Percentiles rank a stretch among this genome's conserved stretches.
Conservation (phyloP, 768 basidiomycete genomes). For the Pisolithus marmoratus region DNA sequence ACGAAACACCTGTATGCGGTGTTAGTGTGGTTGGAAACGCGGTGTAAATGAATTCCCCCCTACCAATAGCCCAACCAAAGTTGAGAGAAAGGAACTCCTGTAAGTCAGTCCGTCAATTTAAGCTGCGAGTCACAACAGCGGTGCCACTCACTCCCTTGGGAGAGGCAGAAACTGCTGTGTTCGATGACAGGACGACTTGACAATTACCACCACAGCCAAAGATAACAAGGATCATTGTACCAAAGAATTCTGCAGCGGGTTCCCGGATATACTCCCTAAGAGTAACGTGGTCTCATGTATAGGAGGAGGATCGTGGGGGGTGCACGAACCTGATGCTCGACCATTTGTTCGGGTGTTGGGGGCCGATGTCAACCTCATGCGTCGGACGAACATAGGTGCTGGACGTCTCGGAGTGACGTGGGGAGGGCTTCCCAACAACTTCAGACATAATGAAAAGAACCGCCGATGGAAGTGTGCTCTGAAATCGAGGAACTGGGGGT, state of each 20-base stretch:
- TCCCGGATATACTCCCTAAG: constrained; percentile 45
- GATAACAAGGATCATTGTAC: constrained; percentile 51
- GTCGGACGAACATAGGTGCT: constrained; percentile 6
- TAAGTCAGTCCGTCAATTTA: neutral
- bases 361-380: constrained; percentile 22
- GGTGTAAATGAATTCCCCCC: neutral
- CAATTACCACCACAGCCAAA: constrained; percentile 56
- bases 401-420: constrained; percentile 16
- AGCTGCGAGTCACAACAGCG: neutral
- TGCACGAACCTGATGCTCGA: constrained; percentile 45
- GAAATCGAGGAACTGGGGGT: neutral
- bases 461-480: neutral
- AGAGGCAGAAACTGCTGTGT: constrained; percentile 37
- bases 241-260: constrained; percentile 60
- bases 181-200: constrained; percentile 48
- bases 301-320: neutral
- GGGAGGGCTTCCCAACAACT: constrained; percentile 8
- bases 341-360: constrained; percentile 48
- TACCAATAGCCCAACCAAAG: constrained; percentile 30
- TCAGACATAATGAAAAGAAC: constrained; percentile 16
- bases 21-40: neutral
- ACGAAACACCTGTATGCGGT: constrained; percentile 37
- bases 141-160: constrained; percentile 51
- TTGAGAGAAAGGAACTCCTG: constrained; percentile 22
- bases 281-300: neutral